Conservation (phyloP, 2,329 filamentous ascomycete genomes). For the Xylaria sp. region DNA sequence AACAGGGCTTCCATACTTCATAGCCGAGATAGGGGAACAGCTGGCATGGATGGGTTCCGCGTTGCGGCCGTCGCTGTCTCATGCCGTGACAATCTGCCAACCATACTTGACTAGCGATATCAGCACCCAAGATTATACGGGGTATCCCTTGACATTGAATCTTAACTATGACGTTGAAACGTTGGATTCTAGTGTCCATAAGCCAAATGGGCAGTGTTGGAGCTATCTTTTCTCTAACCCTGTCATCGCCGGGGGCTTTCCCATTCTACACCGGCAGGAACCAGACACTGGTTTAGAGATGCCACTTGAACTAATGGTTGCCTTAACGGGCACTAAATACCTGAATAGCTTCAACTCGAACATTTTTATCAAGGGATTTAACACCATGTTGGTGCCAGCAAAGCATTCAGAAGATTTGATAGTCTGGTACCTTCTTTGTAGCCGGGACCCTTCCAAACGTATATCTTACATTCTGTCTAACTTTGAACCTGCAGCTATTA, state of each 20-base stretch:
- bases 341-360: slow-evolving; percentile 45
- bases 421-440: slow-evolving; percentile 50
- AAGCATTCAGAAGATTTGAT: slow-evolving; percentile 36
- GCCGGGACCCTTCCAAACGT: slow-evolving; percentile 37
- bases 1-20: slow-evolving; percentile 25
- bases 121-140: too few species aligned
- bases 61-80: neutral
- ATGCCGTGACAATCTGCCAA: slow-evolving; percentile 41
- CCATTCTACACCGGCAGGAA: slow-evolving; percentile 40
- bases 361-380: slow-evolving; percentile 52
- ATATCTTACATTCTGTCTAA: slow-evolving; percentile 46
- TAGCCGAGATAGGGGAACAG: slow-evolving; percentile 52
- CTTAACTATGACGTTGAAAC: neutral
- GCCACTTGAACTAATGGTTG: slow-evolving; percentile 46
- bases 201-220: slow-evolving; percentile 48
- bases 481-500: slow-evolving; percentile 16
- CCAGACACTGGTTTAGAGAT: slow-evolving; percentile 49
- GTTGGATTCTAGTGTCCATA: neutral
- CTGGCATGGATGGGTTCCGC: slow-evolving; percentile 51
- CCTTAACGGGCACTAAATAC: slow-evolving; percentile 35
- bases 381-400: slow-evolving; percentile 49
- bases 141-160: neutral
- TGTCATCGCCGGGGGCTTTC: slow-evolving; percentile 49
- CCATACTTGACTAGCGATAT: neutral
- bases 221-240: slow-evolving; percentile 46